Base-by-base conservation (phyloP, 2,329 filamentous ascomycete species). In the Cordyceps tenuipes region DNA sequence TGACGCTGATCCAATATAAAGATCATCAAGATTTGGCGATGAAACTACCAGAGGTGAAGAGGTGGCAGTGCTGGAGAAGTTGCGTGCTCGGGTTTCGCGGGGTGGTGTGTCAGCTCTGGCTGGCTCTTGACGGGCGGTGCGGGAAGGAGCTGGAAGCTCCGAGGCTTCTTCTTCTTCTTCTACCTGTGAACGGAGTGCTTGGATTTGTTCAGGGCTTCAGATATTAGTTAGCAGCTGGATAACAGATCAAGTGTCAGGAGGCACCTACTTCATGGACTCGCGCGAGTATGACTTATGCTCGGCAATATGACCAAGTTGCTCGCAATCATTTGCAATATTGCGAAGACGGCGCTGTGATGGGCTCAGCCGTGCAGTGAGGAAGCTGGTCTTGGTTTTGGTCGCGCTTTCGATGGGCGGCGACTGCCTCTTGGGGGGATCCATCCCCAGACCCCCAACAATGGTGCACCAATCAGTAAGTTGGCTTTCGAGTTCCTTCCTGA, bases 381-480 rank as follows among this genome's bases (percentile, higher is more conserved):
- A 73, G 66, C 75, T 78, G 43, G 75, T 70, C 58, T 74, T 74
- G 13, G 69, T 72, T 53, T 75, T 75, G 26, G 73, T 68, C 49
- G 74, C 72, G 61, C 72, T 80, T 49, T 75, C 71, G 19, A 70
- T 67, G 65, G 70, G 69, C 59, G 75, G 71, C 64, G 75, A 73
- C 47, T 75, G 76, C 62, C 76, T 71, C 67, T 82, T 82, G 19
- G 84, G 79, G 41, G 84, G 82, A 65, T 86, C 82, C 46, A 80
- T 68, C 6, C 86, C 87, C 48, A 93, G 77, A 31, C 82, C 81
- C 49, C 82, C 83, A 12, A 94, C 79, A 64, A 93, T 76, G 3
- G 79, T 78, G 34, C 83, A 81, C 73, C 91, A 82, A 75, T 92
- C 88, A 39, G 81, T 75, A 21, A 94, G 77, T 72, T 92, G 91